Base-by-base conservation (phyloP, 306 rosid genomes). In the Nissolia schottii region DNA sequence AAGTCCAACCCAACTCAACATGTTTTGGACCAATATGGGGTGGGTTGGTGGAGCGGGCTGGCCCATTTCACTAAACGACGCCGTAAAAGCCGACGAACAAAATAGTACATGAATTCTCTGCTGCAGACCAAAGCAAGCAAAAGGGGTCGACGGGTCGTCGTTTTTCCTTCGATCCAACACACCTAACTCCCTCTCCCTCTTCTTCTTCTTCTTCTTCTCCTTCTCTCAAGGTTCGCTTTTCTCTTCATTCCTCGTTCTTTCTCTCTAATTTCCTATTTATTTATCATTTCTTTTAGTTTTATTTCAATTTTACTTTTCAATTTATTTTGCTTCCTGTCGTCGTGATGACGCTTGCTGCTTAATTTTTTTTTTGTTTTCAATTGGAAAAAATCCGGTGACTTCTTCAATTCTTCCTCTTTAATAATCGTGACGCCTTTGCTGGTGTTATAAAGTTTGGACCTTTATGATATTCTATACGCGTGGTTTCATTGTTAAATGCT, bases 401-500 rank as follows among this genome's bases (percentile, higher is more conserved):
- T 35, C 16, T 29, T 23, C 43, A 8, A 7, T 1, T 5, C 0
- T 54, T 28, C 56, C 6, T 28, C 28, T 19, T 22, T 20, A 19
- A 7, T 7, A 28, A n/a, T 49, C 27, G n/a, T 20, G 11, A 60
- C 27, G 11, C 6, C 35, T 68, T 0, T 69, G 40, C 72, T 5
- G 18, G 29, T 66, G 59, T 46, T 8, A 11, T 10, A n/a, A 3
- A 53, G 9, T 45, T 76, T 67, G 27, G 37, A 19, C 57, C 48
- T 76, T 32, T 38, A n/a, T 4, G 11, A 6, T 34, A 29, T 20
- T 16, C 32, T 15, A 54, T 11, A 6, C 23, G 64, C n/a, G 27
- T 24, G 68, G 19, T 65, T 65, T 71, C 31, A 19, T 62, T 56
- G 46, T n/a, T 73, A 19, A n/a, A 58, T 58, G 32, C 24, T 71